Evolutionary conservation across 768 basidiomycete genomes (phyloP).

Genomic region (Pisolithus marmoratus): DNA sequence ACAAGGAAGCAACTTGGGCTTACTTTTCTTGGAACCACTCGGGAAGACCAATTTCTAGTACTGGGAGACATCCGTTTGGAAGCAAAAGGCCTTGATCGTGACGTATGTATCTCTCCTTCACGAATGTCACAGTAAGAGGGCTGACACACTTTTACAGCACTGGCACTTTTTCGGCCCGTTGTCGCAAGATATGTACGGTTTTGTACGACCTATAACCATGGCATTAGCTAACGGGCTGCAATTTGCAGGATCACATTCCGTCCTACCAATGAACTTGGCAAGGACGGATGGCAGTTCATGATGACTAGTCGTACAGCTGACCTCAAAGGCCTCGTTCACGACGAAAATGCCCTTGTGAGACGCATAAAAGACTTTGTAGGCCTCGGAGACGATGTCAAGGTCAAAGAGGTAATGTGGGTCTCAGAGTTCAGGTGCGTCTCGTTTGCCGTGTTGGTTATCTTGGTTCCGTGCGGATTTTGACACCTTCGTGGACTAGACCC

Average conservation of each 20-base stretch:
- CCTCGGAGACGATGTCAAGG: too few species aligned
- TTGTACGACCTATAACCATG: neutral
- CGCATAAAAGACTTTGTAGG: slow-evolving; percentile 24
- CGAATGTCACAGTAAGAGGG: neutral
- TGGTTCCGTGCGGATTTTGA: too few species aligned
- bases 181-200: neutral
- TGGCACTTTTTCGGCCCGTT: slow-evolving; percentile 18
- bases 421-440: slow-evolving; percentile 25
- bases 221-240: neutral
- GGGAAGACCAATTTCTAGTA: slow-evolving; percentile 18
- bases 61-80: slow-evolving; percentile 34
- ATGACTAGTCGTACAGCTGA: slow-evolving; percentile 7
- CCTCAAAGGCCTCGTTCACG: slow-evolving; percentile 9
- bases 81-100: slow-evolving; percentile 22
- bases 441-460: neutral
- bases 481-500: neutral
- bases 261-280: slow-evolving; percentile 12
- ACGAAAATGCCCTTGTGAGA: slow-evolving; percentile 24
- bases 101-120: slow-evolving; percentile 9
- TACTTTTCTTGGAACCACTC: slow-evolving; percentile 37
- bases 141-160: slow-evolving; percentile 9
- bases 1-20: slow-evolving; percentile 37
- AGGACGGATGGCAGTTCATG: slow-evolving; percentile 17
- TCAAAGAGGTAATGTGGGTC: slow-evolving; percentile 18
- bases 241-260: slow-evolving; percentile 8